Evolutionary conservation across 2,329 filamentous ascomycete species (phyloP), one percentile per base, ranked within the genome.

Genomic region (Pseudogymnoascus sp.): DNA sequence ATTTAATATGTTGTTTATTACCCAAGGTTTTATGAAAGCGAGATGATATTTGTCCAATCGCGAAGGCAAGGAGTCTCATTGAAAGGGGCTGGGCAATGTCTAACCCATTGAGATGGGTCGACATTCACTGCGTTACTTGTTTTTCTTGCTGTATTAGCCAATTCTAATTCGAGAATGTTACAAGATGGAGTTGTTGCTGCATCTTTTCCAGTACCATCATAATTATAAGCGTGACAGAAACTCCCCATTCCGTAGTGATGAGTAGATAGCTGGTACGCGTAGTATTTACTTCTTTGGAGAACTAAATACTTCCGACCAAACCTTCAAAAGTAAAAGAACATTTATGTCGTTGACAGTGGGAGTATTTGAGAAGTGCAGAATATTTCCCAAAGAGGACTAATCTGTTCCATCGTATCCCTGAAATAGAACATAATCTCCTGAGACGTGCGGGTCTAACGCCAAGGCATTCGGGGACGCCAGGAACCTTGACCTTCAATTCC

Each of bases 81-180:
- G 65, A 67, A 65, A 65, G 63, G 71, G 68, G 66, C 67, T 69
- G 68, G 68, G 69, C 68, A 64, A 63, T 65, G 69, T 68, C 68
- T 69, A 66, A 66, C 66, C 61, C 61, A 66, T 69, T 63, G 61
- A 67, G 63, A 66, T 68, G 67, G 68, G 67, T 69, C 71, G 69
- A 69, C 68, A 66, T 69, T 70, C 68, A 67, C 69, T 66, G 66
- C 64, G 68, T 65, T 66, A 64, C 68, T 69, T 71, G 69, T 72
- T 73, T 64, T 69, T 63, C 67, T 73, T 74, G 71, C 71, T 69
- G 73, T 72, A 72, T 73, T 72, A 72, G 69, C 71, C 72, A 70
- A 73, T 67, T 71, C 69, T 70, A 69, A 70, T 70, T 60, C 49
- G 49, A 56, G 49, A 56, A 56, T 56, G 28, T 36, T 56, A 56